phyloP scores from a whole-genome alignment of 2,329 filamentous ascomycete species.

The Neofusicoccum kwambonambiense region DNA sequence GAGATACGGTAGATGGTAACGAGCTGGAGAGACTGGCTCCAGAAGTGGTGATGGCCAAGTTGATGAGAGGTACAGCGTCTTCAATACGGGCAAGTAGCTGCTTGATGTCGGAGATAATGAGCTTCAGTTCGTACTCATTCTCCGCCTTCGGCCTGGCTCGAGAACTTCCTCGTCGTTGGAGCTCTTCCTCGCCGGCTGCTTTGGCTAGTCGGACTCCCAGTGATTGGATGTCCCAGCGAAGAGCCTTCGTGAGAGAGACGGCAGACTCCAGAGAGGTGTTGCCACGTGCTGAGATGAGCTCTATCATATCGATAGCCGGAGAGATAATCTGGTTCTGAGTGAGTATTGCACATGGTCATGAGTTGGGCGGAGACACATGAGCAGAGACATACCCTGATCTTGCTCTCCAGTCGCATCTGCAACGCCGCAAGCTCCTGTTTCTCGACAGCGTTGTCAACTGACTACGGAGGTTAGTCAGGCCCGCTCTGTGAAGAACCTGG shows the following conservation, averaged over 20 bases:
- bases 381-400: slow-evolving; percentile 66
- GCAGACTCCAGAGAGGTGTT: slow-evolving; percentile 83
- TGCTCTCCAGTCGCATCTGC: slow-evolving; percentile 74
- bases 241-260: slow-evolving; percentile 74
- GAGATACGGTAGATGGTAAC: slow-evolving; percentile 79
- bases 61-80: slow-evolving; percentile 86
- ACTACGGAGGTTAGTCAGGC: slow-evolving; percentile 23
- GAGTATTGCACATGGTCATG: not conserved
- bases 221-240: slow-evolving; percentile 79
- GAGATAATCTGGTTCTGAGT: slow-evolving; percentile 66
- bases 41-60: slow-evolving; percentile 89
- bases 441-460: slow-evolving; percentile 33
- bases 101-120: slow-evolving; percentile 74
- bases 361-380: slow-evolving; percentile 1
- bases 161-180: slow-evolving; percentile 43
- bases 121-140: slow-evolving; percentile 63
- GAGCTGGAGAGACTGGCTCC: slow-evolving; percentile 81
- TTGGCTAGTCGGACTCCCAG: slow-evolving; percentile 73
- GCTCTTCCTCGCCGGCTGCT: slow-evolving; percentile 65
- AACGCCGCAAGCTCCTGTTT: slow-evolving; percentile 70
- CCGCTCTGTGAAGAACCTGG: not conserved
- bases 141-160: slow-evolving; percentile 53
- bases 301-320: slow-evolving; percentile 87
- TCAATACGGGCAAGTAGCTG: slow-evolving; percentile 76
- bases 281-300: slow-evolving; percentile 77